These are phyloP conservation scores for Hamamelis virginiana DNA, from an alignment of 164 flowering plant species.

Conservation along the genomic window DNA sequence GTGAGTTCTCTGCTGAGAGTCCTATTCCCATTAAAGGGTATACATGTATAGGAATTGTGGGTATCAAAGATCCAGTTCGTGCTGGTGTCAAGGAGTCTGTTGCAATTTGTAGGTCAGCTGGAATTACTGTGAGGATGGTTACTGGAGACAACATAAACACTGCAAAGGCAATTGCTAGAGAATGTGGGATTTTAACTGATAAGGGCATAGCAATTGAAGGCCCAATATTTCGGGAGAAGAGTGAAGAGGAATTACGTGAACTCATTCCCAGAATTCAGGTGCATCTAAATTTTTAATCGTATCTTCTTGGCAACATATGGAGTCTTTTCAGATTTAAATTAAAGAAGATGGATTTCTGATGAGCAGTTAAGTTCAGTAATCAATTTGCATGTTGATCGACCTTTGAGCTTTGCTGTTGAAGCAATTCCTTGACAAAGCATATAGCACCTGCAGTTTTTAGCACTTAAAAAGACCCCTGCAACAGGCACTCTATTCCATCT, in stretches of 20 bases:
- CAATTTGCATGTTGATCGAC: neutral
- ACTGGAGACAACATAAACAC: constrained; percentile 93
- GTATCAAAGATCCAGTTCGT: constrained; percentile 96
- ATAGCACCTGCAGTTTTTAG: no score
- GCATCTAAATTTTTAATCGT: neutral
- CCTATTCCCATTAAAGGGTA: constrained; percentile 70
- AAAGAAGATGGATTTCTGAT: neutral
- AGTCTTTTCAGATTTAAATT: neutral
- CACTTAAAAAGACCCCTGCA: no score
- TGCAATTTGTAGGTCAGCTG: constrained; percentile 88
- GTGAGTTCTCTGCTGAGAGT: constrained; percentile 42
- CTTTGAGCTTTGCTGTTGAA: neutral
- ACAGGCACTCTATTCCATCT: no score
- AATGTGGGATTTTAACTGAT: constrained; percentile 92
- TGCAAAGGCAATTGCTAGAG: constrained; percentile 96
- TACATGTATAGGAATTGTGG: constrained; percentile 85
- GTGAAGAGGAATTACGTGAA: constrained; percentile 61
- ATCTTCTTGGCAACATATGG: neutral
- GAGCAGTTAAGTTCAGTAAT: neutral
- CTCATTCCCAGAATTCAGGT: constrained; percentile 92
- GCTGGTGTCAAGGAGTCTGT: constrained; percentile 96
- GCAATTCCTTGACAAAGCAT: no score
- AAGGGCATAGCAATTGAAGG: constrained; percentile 94
- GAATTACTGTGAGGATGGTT: constrained; percentile 90
- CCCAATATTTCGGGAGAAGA: constrained; percentile 77